Evolutionary conservation across 352 stramenopile species (phyloP).

Genomic region (Pythium myriotylum): DNA sequence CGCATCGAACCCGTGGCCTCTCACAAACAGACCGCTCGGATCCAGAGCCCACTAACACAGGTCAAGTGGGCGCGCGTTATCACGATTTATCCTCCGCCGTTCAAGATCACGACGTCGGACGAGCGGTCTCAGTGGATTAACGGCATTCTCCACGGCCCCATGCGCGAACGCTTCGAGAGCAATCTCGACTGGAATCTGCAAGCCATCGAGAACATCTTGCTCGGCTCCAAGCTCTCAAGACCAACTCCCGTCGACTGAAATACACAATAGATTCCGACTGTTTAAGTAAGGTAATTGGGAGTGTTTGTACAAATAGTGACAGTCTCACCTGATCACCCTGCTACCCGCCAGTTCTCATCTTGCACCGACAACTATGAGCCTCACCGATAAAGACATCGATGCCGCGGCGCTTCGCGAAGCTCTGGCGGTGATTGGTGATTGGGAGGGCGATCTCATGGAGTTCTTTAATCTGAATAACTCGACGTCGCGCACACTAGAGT

Average conservation of each 20-base stretch:
- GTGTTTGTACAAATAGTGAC: neutral
- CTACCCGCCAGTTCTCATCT: no score
- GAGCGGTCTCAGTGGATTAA: slow-evolving; percentile 14
- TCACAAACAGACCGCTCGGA: neutral
- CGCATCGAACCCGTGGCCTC: slow-evolving; percentile 5
- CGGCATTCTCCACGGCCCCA: slow-evolving; percentile 3
- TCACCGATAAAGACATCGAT: neutral
- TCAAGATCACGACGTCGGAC: slow-evolving; percentile 3
- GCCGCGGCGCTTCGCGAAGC: neutral
- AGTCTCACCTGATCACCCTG: neutral
- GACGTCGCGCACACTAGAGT: neutral
- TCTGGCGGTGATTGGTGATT: neutral
- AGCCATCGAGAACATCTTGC: slow-evolving; percentile 14
- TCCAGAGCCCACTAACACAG: slow-evolving; percentile 10
- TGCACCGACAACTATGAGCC: neutral
- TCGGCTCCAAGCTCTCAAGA: slow-evolving; percentile 1
- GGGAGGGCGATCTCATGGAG: neutral
- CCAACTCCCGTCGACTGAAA: neutral
- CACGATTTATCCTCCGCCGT: neutral
- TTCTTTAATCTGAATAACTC: neutral
- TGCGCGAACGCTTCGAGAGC: slow-evolving; percentile 14
- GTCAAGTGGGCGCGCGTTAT: slow-evolving; percentile 14
- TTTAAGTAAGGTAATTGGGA: no score
- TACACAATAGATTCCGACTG: neutral
- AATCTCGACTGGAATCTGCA: slow-evolving; percentile 22